phyloP scores from a whole-genome alignment of 2,329 filamentous ascomycete species.

The Colletotrichum sp. region DNA sequence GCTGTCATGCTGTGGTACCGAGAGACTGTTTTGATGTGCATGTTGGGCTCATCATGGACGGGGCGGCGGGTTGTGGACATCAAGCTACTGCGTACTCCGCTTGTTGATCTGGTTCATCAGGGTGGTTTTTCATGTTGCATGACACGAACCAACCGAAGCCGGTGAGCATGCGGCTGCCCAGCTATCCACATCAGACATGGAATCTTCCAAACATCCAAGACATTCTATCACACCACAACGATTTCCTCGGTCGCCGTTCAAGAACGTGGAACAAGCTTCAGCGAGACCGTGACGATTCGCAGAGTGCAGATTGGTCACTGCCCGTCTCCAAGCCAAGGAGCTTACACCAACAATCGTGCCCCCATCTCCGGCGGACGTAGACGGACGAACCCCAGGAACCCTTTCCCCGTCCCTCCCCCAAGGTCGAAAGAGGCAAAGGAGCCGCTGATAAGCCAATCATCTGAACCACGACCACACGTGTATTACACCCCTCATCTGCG shows the following conservation, averaged over 20 bases:
- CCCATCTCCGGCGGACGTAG: not conserved
- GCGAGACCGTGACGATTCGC: slow-evolving; percentile 3
- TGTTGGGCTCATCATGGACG: not conserved
- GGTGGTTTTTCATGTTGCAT: not conserved
- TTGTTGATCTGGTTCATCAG: not conserved
- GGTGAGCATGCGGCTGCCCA: not conserved
- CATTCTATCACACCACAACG: not conserved
- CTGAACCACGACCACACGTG: slow-evolving; percentile 11
- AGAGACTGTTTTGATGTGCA: not conserved
- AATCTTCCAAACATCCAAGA: not conserved
- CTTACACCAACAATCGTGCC: not conserved
- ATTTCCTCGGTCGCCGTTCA: not conserved
- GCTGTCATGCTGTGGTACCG: not conserved
- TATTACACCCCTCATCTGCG: not conserved
- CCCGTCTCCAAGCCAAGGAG: not conserved
- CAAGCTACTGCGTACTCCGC: not conserved
- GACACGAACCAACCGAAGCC: not conserved
- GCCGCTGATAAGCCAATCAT: slow-evolving; percentile 22
- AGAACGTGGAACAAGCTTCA: not conserved
- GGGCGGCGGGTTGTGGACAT: not conserved
- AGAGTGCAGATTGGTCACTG: slow-evolving; percentile 1
- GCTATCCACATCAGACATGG: not conserved
- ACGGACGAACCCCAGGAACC: not conserved
- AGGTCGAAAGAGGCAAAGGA: not conserved
- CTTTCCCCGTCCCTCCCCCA: not conserved